These are phyloP conservation scores for Tricladium varicosporioides DNA, from an alignment of 2,329 filamentous ascomycete species.

Conservation along the genomic window DNA sequence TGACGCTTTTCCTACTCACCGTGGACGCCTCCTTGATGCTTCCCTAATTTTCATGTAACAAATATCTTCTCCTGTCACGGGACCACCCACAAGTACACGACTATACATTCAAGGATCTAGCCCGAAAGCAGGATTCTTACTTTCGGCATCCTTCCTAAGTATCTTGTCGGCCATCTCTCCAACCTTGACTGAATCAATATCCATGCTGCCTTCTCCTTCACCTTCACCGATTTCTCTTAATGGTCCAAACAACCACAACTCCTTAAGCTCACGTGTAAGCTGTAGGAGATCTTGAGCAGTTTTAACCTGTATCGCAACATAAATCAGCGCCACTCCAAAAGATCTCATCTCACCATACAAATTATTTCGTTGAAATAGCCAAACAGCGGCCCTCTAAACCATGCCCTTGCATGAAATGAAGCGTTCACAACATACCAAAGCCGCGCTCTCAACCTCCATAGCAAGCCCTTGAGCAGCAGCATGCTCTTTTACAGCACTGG, in stretches of 20 bases:
- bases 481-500: constrained; percentile 29
- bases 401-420: not conserved
- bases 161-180: constrained; percentile 27
- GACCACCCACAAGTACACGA: no score
- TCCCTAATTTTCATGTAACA: no score
- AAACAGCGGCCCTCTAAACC: not conserved
- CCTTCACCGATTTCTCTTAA: constrained; percentile 44
- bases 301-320: constrained; percentile 23
- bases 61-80: no score
- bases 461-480: constrained; percentile 32
- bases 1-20: no score
- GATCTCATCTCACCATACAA: not conserved
- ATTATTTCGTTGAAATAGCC: not conserved
- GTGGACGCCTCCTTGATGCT: no score
- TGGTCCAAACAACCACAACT: constrained; percentile 49
- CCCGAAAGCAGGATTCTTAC: constrained; percentile 1
- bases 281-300: constrained; percentile 43
- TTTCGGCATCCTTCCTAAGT: constrained; percentile 13
- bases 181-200: constrained; percentile 36
- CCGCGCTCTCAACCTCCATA: constrained; percentile 33
- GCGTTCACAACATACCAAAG: constrained; percentile 25
- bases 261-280: constrained; percentile 48
- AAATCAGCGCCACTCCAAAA: not conserved
- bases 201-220: constrained; percentile 39
- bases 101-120: not conserved